Base-by-base conservation (phyloP, 768 basidiomycete species). In the Suillus ampliporus region DNA sequence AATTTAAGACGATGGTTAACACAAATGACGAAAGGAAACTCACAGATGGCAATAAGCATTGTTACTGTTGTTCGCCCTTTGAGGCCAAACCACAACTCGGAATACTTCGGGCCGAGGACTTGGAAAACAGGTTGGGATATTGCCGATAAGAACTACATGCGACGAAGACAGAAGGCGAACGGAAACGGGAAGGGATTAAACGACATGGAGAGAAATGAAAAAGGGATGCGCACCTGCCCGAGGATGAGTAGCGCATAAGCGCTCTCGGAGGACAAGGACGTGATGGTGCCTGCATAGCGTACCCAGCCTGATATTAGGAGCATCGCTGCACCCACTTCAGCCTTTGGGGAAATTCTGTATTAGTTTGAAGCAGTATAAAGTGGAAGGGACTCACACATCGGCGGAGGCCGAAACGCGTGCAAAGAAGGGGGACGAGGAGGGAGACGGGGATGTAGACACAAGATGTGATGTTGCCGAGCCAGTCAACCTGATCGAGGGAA, bases 1-100 rank as follows among this genome's bases (percentile, higher is more conserved):
- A 31, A 31, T 6, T 31, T 3, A 21, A 48, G 21, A 46, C 35
- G 9, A 34, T 26, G 28, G 35, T 43, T 41, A 44, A 51, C n/a
- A 17, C 35, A 23, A 41, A 11, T 31, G 31, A 31, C 31, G 31
- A 35, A n/a, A 46, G 15, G 26, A 31, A 60, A 31, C 77, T 21
- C 40, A 80, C 83, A 76, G 44, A 86, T 70, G 9, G 83, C 78
- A 58, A 86, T 77, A 43, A 82, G 51, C 84, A 85, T 85, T 19
- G 85, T 95, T 14, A 90, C 90, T 0, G 92, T 93, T 6, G 89
- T 93, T 44, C 93, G 82, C n/a, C 88, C 86, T 63, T 84, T 79
- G 57, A 93, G 75, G 65, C 90, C 86, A 68, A 94, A 95, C 93
- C 93, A 95, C 34, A 78, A 84, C 71, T 95, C 90, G 0, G 92